Evolutionary conservation across 108 stramenopile species (phyloP), one percentile per base, ranked within the genome.

Genomic region (Nitzschia sp.): DNA sequence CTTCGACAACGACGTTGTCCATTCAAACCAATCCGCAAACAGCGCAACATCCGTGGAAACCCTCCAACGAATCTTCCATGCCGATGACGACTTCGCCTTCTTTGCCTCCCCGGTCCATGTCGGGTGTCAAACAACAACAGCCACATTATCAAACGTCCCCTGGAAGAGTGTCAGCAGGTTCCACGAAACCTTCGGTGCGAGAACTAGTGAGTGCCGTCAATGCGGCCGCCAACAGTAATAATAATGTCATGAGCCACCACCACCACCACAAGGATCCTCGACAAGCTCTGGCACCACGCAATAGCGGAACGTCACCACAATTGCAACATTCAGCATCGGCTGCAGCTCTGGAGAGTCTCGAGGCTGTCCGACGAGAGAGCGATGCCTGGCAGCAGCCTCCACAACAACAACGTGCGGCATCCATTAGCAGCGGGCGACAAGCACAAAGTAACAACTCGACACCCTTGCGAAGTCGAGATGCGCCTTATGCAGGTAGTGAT

Each of bases 21-120:
- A 57, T 28, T 30, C 27, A 57, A 57, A 31, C 61, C 61, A 62
- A 62, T 62, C 42, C 42, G 25, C 61, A 42, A 28, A 59, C 32
- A 62, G 8, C 35, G 9, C 61, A 42, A 24, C 61, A 23, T 6
- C 42, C 13, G 6, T 28, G 28, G 30, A 29, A 6, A 57, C 51
- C 4, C 5, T 4, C 18, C 8, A 4, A 4, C 6, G 21, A 6
- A 24, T 4, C 6, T 15, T 24, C 51, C 13, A 13, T 9, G n/a
- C 4, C 9, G 27, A 29, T 2, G 56, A 29, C 5, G 21, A 32
- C 56, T 4, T 3, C 24, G 31, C 28, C 56, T 5, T 24, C 27
- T 21, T 32, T 32, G 5, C 56, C 56, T 3, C 56, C 56, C 6
- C 23, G 56, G 15, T 57, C 56, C 18, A 11, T 28, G 9, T 25